Evolutionary conservation across 768 basidiomycete genomes (phyloP).

Genomic region (Xanthoconium purpureum): DNA sequence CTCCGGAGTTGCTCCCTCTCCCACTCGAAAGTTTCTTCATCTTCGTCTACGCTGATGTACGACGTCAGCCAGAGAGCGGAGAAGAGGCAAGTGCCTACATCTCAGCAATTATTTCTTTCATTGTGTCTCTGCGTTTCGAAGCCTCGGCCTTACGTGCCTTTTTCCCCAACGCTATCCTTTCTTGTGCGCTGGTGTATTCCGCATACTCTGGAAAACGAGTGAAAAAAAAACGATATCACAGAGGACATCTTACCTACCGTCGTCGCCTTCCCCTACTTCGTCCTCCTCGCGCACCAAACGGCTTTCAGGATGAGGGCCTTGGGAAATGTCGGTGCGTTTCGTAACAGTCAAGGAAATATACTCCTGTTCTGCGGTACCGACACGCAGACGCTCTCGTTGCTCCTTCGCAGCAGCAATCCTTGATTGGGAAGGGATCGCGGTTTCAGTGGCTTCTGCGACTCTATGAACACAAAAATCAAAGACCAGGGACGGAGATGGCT

Average conservation of each 20-base stretch:
- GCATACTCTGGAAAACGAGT: conserved; percentile 59
- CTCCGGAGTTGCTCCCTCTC: conserved; percentile 79
- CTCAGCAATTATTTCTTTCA: conserved; percentile 80
- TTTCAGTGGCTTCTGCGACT: conserved; percentile 36
- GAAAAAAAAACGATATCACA: conserved; percentile 1
- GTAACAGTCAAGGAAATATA: conserved; percentile 77
- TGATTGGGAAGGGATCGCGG: conserved; percentile 66
- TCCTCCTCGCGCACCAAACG: conserved; percentile 83
- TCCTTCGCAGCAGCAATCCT: conserved; percentile 73
- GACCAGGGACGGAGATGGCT: neutral
- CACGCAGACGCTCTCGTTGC: conserved; percentile 65
- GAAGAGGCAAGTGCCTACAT: conserved; percentile 48
- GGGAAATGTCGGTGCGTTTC: conserved; percentile 47
- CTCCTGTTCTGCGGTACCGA: conserved; percentile 54
- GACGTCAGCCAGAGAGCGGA: neutral
- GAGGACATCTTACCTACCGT: conserved; percentile 51
- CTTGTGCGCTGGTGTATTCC: conserved; percentile 84
- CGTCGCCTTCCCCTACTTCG: conserved; percentile 83
- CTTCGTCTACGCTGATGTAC: conserved; percentile 62
- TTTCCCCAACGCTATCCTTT: conserved; percentile 81
- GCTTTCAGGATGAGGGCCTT: conserved; percentile 84
- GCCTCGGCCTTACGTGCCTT: conserved; percentile 74
- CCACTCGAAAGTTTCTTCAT: conserved; percentile 85
- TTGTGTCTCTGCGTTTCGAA: conserved; percentile 59
- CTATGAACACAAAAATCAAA: neutral